Percentiles rank a stretch among this genome's conserved stretches.
Conservation (phyloP, 371 early-diverging fungal species). For the Racocetra persica region DNA sequence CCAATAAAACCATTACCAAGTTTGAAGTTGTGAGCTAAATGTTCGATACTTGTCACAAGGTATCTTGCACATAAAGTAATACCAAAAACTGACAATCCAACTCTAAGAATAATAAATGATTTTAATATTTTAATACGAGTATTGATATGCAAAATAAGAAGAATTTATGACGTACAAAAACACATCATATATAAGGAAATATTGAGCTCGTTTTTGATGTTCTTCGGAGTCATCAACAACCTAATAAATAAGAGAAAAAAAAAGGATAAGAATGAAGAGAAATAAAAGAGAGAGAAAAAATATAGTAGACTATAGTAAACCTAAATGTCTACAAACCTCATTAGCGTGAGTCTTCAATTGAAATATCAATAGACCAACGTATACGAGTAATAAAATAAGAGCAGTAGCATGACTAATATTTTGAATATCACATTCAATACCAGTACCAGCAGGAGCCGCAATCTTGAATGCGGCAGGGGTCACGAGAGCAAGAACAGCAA, state of each 20-base stretch:
- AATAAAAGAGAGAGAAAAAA: neutral
- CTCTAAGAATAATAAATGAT: neutral
- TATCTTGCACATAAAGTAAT: constrained; percentile 38
- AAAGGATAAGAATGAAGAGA: neutral
- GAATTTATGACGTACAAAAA: constrained; percentile 27
- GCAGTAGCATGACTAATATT: constrained; percentile 40
- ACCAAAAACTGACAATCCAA: constrained; percentile 9
- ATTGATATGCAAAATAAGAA: neutral
- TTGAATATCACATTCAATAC: constrained; percentile 37
- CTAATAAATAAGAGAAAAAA: neutral
- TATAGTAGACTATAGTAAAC: neutral
- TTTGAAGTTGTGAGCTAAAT: constrained; percentile 16
- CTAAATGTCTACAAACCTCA: neutral
- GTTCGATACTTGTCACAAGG: constrained; percentile 41
- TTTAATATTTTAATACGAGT: neutral
- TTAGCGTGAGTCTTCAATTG: constrained; percentile 40
- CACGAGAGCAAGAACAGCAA: constrained; percentile 41
- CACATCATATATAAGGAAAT: constrained; percentile 33
- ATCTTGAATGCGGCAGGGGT: constrained; percentile 38
- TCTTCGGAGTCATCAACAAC: neutral
- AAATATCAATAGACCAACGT: constrained; percentile 30
- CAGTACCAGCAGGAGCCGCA: constrained; percentile 32
- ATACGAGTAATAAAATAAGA: constrained; percentile 27
- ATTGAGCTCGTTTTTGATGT: constrained; percentile 16
- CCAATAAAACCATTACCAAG: constrained; percentile 39